Evolutionary conservation across 2,329 filamentous ascomycete species (phyloP), one percentile per base, ranked within the genome.

Genomic region (Hymenoscyphus albidus): DNA sequence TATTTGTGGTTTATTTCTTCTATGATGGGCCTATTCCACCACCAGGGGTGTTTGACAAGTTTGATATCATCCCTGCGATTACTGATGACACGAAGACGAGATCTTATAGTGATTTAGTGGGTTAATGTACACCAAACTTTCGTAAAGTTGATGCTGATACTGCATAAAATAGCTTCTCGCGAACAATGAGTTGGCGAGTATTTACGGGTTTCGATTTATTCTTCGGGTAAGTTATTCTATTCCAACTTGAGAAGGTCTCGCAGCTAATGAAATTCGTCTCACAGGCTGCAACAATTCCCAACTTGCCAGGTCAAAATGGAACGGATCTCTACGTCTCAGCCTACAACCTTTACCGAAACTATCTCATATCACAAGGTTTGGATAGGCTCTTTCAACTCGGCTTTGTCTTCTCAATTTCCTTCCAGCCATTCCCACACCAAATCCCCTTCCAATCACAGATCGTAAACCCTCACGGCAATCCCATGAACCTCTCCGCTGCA

Each of bases 21-120:
- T 77, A 77, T 61, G 70, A 75, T 27, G 76, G 72, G 0, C 69
- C 74, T 3, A 68, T 63, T 12, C 74, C 73, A 2, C 77, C 77
- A 9, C 73, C 67, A 14, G 68, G 67, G 7, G 61, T 71, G 2
- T 72, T 71, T 55, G 63, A 70, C 40, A 62, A 69, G 22, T 72
- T 71, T 55, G 64, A 70, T 51, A 39, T 56, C 13, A 64, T 72
- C n/a, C 58, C 62, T 2, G 22, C 48, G 38, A 54, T 56, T 1
- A 55, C 39, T 14, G 64, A 71, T 62, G 59, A 44, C 10, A 64
- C 63, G 0, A 62, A 64, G 27, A 64, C 62, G 13, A 72, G 75
- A 58, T 73, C 70, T 13, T 79, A 79, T 61, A 69, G 74, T 40
- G 67, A 74, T 6, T 63, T 79, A 35, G 76, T 73, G 70, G 57